Percentiles rank a stretch among this genome's conserved stretches.
Conservation (phyloP, 345 rosid species). For the Odontarrhena argentea region DNA sequence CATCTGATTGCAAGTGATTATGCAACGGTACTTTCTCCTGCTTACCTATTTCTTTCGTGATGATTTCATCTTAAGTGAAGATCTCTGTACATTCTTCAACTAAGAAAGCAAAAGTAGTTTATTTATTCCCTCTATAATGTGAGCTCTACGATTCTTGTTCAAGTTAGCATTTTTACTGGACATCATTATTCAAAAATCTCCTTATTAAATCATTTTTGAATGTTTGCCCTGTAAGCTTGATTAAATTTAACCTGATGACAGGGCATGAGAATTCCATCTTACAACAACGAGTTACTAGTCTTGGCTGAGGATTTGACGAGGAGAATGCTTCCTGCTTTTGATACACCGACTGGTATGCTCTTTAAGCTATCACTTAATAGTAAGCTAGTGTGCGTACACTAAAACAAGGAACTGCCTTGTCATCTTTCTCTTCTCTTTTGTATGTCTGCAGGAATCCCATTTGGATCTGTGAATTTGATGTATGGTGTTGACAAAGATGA, state of each 20-base stretch:
- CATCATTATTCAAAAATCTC: neutral
- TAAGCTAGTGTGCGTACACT: neutral
- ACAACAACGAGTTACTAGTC: constrained; percentile 73
- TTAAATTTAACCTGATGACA: constrained; percentile 39
- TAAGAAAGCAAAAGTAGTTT: neutral
- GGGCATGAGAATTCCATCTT: constrained; percentile 90
- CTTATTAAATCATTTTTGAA: neutral
- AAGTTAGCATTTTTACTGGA: neutral
- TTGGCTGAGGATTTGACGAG: constrained; percentile 83
- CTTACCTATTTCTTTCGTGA: constrained; percentile 15
- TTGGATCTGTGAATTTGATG: constrained; percentile 90
- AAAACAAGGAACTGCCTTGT: neutral
- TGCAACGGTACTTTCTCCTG: constrained; percentile 66
- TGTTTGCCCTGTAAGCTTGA: neutral
- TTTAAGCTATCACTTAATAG: constrained; percentile 5
- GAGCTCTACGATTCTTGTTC: neutral
- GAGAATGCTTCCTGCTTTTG: constrained; percentile 94
- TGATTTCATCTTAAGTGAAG: neutral
- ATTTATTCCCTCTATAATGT: neutral
- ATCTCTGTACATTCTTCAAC: constrained; percentile 16
- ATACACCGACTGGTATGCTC: constrained; percentile 85
- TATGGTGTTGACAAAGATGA: constrained; percentile 95
- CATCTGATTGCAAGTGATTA: constrained; percentile 97
- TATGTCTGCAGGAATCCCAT: constrained; percentile 77
- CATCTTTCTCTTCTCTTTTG: constrained; percentile 20